Evolutionary conservation across 192 early-diverging fungal species (phyloP).

Genomic region (Dissophora ornata): DNA sequence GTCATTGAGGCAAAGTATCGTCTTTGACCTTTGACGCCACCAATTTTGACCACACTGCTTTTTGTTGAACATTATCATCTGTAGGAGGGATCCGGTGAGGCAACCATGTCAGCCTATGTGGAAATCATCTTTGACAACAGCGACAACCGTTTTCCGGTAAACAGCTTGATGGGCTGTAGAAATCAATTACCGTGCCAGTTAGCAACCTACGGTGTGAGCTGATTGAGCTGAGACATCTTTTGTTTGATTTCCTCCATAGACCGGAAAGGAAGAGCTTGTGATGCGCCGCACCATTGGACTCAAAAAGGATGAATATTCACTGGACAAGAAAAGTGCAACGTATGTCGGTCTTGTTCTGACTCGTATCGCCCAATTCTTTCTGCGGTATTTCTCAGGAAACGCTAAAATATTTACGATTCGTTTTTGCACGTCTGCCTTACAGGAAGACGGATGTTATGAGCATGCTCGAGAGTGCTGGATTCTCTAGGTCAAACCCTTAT

Average conservation of each 20-base stretch:
- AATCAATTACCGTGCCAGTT: no score
- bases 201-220: no score
- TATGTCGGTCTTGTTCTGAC: no score
- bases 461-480: conserved; percentile 94
- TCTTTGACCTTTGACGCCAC: conserved; percentile 16
- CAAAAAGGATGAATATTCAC: conserved; percentile 98
- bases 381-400: no score
- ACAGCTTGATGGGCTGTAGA: conserved; percentile 8
- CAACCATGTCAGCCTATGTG: conserved; percentile 95
- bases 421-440: not conserved
- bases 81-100: conserved; percentile 90
- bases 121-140: conserved; percentile 97
- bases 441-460: conserved; percentile 94
- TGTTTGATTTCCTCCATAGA: conserved; percentile 55
- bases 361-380: no score
- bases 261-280: conserved; percentile 90
- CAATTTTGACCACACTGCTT: conserved; percentile 9
- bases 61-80: no score
- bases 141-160: conserved; percentile 93
- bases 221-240: no score
- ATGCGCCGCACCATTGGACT: conserved; percentile 94
- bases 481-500: conserved; percentile 97
- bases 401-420: no score
- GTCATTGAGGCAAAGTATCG: conserved; percentile 66
- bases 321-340: conserved; percentile 93